Percentiles rank a stretch among this genome's conserved stretches.
phyloP scores from a whole-genome alignment of 306 rosid genomes.

The Nissolia schottii region DNA sequence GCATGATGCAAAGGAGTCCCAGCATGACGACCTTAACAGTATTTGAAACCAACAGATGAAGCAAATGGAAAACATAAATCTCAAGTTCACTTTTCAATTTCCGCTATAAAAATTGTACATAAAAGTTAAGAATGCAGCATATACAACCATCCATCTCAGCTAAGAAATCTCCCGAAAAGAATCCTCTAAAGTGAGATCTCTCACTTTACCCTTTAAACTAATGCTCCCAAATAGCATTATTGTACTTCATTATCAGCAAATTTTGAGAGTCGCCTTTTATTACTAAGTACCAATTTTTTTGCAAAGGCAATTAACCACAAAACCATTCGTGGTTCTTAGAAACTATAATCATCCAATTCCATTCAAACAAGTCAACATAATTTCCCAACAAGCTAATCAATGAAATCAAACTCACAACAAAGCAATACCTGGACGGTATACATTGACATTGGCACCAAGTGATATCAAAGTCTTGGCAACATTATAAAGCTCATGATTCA shows the following conservation, averaged over 20 bases:
- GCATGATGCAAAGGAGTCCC: slow-evolving; percentile 99
- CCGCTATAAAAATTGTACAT: background rate
- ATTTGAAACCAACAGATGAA: slow-evolving; percentile 3
- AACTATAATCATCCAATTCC: background rate
- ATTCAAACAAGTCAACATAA: background rate
- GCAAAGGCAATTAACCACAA: background rate
- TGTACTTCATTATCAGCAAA: background rate
- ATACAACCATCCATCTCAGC: slow-evolving; percentile 19
- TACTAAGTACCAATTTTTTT: background rate
- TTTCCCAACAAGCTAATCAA: background rate
- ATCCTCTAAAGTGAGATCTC: no score
- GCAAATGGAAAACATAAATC: slow-evolving; percentile 6
- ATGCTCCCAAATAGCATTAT: background rate
- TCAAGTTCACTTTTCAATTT: slow-evolving; percentile 9
- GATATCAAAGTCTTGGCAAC: slow-evolving; percentile 75
- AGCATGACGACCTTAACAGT: slow-evolving; percentile 59
- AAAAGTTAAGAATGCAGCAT: background rate
- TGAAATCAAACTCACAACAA: background rate
- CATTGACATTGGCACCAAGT: slow-evolving; percentile 92
- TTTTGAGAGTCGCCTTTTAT: background rate
- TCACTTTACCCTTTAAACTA: no score
- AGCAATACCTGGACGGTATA: slow-evolving; percentile 74
- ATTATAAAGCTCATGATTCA: slow-evolving; percentile 59
- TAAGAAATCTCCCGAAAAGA: slow-evolving; percentile 15
- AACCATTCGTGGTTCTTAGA: background rate